Evolutionary conservation across 2,329 filamentous ascomycete genomes (phyloP), one percentile per base, ranked within the genome.

Genomic region (Helicocarpus griseus): DNA sequence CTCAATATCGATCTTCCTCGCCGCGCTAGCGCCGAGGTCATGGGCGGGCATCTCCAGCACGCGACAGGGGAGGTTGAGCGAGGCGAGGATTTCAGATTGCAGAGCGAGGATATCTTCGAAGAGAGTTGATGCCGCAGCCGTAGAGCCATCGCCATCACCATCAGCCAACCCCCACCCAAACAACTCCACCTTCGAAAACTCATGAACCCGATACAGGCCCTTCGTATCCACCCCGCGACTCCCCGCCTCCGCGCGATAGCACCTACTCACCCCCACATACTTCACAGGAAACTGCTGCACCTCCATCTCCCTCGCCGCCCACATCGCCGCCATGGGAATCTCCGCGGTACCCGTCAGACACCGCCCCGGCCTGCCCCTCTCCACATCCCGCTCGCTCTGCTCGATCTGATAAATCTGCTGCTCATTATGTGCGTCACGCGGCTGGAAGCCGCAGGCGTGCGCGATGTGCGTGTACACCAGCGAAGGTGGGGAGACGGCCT

Each of bases 121-220:
- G 11, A 91, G 38, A 68, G 70, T 44, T 59, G 70, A 58, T 11
- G 65, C 70, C 5, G 28, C 36, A 40, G 47, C 44, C 24, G 60
- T 53, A 14, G 61, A 2, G 9, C 19, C 22, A 26, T 77, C 64
- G 29, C 63, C 65, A 2, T 61, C 36, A 5, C 13, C 14, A 35
- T 48, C 52, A 49, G 81, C 76, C 28, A 77, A 61, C 4, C 88
- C 86, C 93, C 93, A 98, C 0, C 86, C 89, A 65, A 98, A 97
- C 76, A 98, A 83, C 69, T 98, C 93, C 0, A 98, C 91, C 68
- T 98, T 98, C 26, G 89, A 95, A 70, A 98, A 98, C 70, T 98
- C 93, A 70, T 98, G 93, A 3, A 98, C 93, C 26, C 93, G 85
- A 71, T 97, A 98, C 1, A 98, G 74, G 4, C 93, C 93, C 71